phyloP scores from a whole-genome alignment of 495 filamentous ascomycete species.

The Parathielavia hyrcaniae region DNA sequence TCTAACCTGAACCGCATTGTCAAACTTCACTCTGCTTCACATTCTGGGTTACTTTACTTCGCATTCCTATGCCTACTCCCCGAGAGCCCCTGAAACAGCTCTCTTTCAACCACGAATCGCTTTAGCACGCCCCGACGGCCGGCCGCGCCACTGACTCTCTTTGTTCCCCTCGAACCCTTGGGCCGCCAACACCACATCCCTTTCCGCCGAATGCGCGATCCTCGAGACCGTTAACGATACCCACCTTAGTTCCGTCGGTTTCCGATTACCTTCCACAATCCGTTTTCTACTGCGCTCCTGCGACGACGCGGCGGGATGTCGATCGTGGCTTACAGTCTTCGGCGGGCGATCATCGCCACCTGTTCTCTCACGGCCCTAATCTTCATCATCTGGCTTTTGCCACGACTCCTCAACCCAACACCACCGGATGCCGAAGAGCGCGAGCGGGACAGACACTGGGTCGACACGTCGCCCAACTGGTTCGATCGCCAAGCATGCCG shows the following conservation, averaged over 20 bases:
- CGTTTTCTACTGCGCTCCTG: neutral
- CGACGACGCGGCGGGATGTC: neutral
- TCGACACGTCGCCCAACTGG: conserved; percentile 65
- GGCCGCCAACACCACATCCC: neutral
- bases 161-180: neutral
- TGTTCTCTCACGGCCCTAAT: conserved; percentile 29
- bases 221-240: neutral
- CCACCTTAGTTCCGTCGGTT: neutral
- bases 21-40: neutral
- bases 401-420: conserved; percentile 41
- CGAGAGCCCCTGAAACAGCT: neutral
- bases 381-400: conserved; percentile 34
- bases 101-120: neutral
- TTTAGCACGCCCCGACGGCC: neutral
- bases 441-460: conserved; percentile 61
- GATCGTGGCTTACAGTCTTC: conserved; percentile 35
- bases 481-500: conserved; percentile 67
- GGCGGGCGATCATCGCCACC: conserved; percentile 31
- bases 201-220: neutral
- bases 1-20: neutral
- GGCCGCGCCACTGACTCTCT: conserved; percentile 3
- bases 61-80: neutral
- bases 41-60: neutral
- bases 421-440: conserved; percentile 38
- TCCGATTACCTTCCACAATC: neutral